phyloP scores from a whole-genome alignment of 441 rosid species.

The Mallotus repandus region DNA sequence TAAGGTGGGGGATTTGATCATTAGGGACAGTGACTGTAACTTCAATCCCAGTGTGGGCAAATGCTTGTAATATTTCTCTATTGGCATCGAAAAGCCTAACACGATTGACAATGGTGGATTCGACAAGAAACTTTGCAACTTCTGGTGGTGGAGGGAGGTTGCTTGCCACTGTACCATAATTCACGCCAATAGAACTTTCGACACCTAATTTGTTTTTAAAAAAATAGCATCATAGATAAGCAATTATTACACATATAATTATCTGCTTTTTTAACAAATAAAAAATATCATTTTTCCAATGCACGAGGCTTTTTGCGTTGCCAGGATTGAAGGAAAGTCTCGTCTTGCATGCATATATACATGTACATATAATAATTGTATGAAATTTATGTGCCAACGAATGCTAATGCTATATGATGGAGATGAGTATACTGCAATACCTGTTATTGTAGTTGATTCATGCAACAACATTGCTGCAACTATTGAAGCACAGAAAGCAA shows the following conservation, averaged over 20 bases:
- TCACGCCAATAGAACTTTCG: slow-evolving; percentile 55
- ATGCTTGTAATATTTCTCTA: slow-evolving; percentile 53
- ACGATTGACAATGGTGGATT: slow-evolving; percentile 60
- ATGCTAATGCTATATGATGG: too few relatives aligned
- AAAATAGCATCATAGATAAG: neutral
- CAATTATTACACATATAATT: too few relatives aligned
- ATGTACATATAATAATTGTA: too few relatives aligned
- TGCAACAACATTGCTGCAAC: slow-evolving; percentile 15
- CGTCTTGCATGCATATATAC: too few relatives aligned
- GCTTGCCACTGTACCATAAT: slow-evolving; percentile 72
- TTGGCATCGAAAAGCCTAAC: slow-evolving; percentile 66
- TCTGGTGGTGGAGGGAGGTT: slow-evolving; percentile 67
- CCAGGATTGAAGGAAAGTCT: too few relatives aligned
- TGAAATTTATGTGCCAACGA: too few relatives aligned
- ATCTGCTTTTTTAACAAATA: too few relatives aligned
- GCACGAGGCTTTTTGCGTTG: too few relatives aligned
- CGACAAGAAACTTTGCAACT: slow-evolving; percentile 63
- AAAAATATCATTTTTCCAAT: too few relatives aligned
- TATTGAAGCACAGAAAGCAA: slow-evolving; percentile 25
- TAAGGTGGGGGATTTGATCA: slow-evolving; percentile 62
- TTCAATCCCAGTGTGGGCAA: slow-evolving; percentile 58
- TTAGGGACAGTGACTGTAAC: slow-evolving; percentile 63
- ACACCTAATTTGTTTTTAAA: slow-evolving; percentile 27
- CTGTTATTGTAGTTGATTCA: slow-evolving; percentile 23
- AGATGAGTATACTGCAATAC: slow-evolving; percentile 18